phyloP scores from a whole-genome alignment of 1,139 yeast species.

The Petasospora fabianii region DNA sequence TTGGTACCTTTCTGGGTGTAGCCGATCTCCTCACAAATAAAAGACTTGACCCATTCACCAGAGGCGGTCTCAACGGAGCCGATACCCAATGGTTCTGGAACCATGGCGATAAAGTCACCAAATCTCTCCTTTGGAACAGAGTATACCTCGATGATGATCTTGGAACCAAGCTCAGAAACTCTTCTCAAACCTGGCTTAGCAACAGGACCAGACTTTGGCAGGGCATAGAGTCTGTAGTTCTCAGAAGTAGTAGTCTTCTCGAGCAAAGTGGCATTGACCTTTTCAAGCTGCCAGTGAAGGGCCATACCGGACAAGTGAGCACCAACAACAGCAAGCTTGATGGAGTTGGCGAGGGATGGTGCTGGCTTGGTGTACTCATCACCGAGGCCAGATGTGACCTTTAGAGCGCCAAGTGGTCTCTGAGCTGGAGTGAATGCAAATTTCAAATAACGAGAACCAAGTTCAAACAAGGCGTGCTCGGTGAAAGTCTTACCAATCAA shows the following conservation, averaged over 20 bases:
- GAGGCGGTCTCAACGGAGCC: constrained; percentile 80
- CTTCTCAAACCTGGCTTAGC: constrained; percentile 87
- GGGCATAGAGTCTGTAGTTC: constrained; percentile 75
- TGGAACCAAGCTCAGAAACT: constrained; percentile 45
- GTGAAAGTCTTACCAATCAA: constrained; percentile 76
- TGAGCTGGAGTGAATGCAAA: constrained; percentile 43
- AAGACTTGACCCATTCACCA: constrained; percentile 86
- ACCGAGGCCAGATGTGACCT: constrained; percentile 25
- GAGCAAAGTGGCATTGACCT: constrained; percentile 74
- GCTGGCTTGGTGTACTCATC: constrained; percentile 43
- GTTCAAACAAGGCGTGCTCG: constrained; percentile 82
- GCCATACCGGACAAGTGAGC: constrained; percentile 90
- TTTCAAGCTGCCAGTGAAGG: constrained; percentile 88
- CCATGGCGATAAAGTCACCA: constrained; percentile 80
- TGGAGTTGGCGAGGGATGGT: constrained; percentile 35
- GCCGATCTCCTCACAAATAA: constrained; percentile 89
- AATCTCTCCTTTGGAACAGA: constrained; percentile 72
- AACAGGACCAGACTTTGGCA: constrained; percentile 70
- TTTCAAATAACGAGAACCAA: constrained; percentile 69
- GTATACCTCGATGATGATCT: constrained; percentile 76
- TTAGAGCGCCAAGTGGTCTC: constrained; percentile 44
- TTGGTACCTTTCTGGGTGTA: constrained; percentile 64
- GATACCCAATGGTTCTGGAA: constrained; percentile 92
- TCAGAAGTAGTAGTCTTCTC: constrained; percentile 65
- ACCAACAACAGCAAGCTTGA: constrained; percentile 89